Percentiles rank a stretch among this genome's conserved stretches.
These are phyloP conservation scores for Jaminaea rosea DNA, from an alignment of 1,284 basidiomycete genomes.

Conservation along the genomic window DNA sequence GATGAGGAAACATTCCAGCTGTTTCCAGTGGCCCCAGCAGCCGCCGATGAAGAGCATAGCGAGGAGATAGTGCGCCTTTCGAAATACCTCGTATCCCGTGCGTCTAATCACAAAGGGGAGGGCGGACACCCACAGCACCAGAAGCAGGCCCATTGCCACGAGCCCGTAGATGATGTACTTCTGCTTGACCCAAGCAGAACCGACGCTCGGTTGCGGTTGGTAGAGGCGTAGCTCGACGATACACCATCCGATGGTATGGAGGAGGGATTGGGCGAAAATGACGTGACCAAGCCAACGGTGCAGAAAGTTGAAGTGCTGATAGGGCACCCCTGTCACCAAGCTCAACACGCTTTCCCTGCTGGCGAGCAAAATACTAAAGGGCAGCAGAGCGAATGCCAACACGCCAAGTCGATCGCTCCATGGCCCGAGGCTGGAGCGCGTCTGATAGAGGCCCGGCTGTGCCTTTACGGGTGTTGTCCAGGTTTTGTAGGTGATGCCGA, in stretches of 20 bases:
- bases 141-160: slow-evolving; percentile 11
- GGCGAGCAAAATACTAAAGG: slow-evolving; percentile 11
- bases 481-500: slow-evolving; percentile 8
- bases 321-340: slow-evolving; percentile 13
- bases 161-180: slow-evolving; percentile 14
- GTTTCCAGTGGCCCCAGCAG: slow-evolving; percentile 17
- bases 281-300: slow-evolving; percentile 18
- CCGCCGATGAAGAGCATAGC: slow-evolving; percentile 16
- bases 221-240: slow-evolving; percentile 14
- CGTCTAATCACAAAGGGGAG: slow-evolving; percentile 6
- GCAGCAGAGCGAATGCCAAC: slow-evolving; percentile 13
- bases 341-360: slow-evolving; percentile 12
- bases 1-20: slow-evolving; percentile 15
- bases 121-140: slow-evolving; percentile 9
- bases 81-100: slow-evolving; percentile 14
- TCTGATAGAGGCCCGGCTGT: slow-evolving; percentile 10
- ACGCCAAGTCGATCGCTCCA: slow-evolving; percentile 13
- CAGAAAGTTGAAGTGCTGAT: slow-evolving; percentile 20
- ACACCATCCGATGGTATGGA: slow-evolving; percentile 17
- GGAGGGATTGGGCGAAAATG: slow-evolving; percentile 10
- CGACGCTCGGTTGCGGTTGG: slow-evolving; percentile 12
- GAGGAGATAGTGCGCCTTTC: slow-evolving; percentile 16
- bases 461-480: slow-evolving; percentile 16
- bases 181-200: slow-evolving; percentile 5
- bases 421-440: slow-evolving; percentile 10